Percentiles rank a stretch among this genome's conserved stretches.
Conservation (phyloP, 2,329 filamentous ascomycete species). For the Aspergillaceae sp. region DNA sequence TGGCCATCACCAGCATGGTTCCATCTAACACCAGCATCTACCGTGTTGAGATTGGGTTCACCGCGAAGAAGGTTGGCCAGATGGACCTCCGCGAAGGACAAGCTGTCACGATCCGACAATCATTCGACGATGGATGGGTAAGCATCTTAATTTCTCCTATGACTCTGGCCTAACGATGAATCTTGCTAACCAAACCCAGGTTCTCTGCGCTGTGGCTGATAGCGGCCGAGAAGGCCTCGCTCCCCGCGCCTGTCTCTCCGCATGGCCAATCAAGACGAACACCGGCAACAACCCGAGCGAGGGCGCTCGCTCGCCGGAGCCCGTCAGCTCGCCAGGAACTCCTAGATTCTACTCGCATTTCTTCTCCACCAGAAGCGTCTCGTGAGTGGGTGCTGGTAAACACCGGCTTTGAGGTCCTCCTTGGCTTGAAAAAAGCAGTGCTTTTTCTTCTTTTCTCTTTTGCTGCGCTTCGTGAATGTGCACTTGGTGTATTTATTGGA, state of each 20-base stretch:
- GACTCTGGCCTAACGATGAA: neutral
- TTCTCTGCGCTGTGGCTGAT: neutral
- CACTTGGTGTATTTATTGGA: too few species aligned
- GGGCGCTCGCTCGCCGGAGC: neutral
- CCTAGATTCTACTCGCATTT: neutral
- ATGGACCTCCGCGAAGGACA: neutral
- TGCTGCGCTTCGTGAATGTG: too few species aligned
- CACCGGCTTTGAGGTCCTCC: too few species aligned
- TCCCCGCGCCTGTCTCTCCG: neutral
- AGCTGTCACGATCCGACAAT: neutral
- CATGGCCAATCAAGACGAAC: neutral
- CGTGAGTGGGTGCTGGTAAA: too few species aligned
- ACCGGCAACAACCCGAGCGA: neutral
- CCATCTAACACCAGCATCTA: neutral
- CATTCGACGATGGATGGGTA: neutral
- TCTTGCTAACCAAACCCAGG: neutral
- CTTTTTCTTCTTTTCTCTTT: too few species aligned
- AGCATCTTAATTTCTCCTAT: neutral
- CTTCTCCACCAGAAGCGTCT: neutral
- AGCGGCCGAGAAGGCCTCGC: neutral
- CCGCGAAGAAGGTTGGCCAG: neutral
- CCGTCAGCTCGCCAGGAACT: neutral
- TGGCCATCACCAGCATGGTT: neutral
- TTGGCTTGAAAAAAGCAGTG: too few species aligned
- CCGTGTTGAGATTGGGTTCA: neutral